Percentiles rank a stretch among this genome's conserved stretches.
Conservation (phyloP, 805 yeast species). For the Myxozyma sirexii region DNA sequence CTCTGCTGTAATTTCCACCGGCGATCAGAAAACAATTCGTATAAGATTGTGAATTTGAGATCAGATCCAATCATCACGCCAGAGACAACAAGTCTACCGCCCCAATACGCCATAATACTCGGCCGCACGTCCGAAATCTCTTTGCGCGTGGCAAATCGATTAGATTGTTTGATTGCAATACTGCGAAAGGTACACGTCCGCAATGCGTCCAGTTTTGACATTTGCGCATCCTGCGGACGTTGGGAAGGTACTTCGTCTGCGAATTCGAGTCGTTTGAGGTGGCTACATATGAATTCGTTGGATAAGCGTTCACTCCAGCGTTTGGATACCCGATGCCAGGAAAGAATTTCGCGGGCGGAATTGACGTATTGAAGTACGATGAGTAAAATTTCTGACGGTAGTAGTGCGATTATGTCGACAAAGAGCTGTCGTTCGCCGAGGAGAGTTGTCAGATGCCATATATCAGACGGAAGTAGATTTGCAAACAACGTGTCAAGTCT, state of each 20-base stretch:
- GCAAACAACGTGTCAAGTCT: constrained; percentile 21
- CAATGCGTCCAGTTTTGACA: constrained; percentile 24
- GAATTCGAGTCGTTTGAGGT: constrained; percentile 24
- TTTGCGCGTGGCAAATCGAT: constrained; percentile 22
- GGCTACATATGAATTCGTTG: constrained; percentile 24
- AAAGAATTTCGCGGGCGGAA: constrained; percentile 27
- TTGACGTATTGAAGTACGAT: constrained; percentile 25
- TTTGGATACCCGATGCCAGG: constrained; percentile 30
- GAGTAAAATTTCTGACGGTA: constrained; percentile 28
- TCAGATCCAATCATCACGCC: constrained; percentile 33
- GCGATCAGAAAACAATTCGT: constrained; percentile 29
- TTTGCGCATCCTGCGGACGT: constrained; percentile 27
- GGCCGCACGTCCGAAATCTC: constrained; percentile 34
- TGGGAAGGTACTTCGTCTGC: constrained; percentile 27
- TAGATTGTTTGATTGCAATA: constrained; percentile 31
- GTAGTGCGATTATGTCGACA: constrained; percentile 27
- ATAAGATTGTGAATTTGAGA: constrained; percentile 25
- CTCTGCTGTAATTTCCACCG: constrained; percentile 33
- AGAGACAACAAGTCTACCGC: constrained; percentile 31
- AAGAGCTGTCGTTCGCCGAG: constrained; percentile 30
- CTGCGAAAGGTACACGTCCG: constrained; percentile 27
- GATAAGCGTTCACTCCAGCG: constrained; percentile 31
- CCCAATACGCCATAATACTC: constrained; percentile 30
- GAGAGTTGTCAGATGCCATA: constrained; percentile 30
- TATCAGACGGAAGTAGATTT: constrained; percentile 28